phyloP scores from a whole-genome alignment of 2,329 filamentous ascomycete species.

The Penicillium sp. region DNA sequence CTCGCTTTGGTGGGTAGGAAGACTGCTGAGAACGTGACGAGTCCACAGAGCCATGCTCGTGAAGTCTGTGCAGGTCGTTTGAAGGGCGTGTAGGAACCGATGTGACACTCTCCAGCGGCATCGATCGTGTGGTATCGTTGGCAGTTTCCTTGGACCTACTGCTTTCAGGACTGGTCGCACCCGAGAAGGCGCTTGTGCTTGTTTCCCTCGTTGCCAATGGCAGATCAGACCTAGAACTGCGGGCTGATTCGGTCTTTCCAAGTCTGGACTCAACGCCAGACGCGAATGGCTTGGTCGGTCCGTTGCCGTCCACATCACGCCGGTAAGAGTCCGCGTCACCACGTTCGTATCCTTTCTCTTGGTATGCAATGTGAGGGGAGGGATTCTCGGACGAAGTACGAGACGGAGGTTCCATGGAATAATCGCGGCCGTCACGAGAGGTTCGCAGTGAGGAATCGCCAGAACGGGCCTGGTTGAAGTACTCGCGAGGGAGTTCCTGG shows the following conservation, averaged over 20 bases:
- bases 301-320: constrained; percentile 29
- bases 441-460: constrained; percentile 25
- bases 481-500: constrained; percentile 53
- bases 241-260: constrained; percentile 51
- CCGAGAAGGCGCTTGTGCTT: constrained; percentile 42
- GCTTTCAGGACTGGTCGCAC: constrained; percentile 32
- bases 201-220: constrained; percentile 41
- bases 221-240: constrained; percentile 44
- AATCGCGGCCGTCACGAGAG: constrained; percentile 24
- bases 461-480: constrained; percentile 48
- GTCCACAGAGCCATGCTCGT: constrained; percentile 53
- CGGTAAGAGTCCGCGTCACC: constrained; percentile 47
- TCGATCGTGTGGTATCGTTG: constrained; percentile 15
- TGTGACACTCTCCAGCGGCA: constrained; percentile 26
- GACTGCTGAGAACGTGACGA: constrained; percentile 37
- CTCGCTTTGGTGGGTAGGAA: constrained; percentile 51
- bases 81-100: constrained; percentile 52
- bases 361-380: constrained; percentile 88
- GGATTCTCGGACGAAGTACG: constrained; percentile 48
- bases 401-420: constrained; percentile 16
- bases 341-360: constrained; percentile 71
- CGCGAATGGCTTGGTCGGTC: constrained; percentile 24
- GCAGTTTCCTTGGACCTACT: constrained; percentile 20
- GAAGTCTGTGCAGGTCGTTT: constrained; percentile 55
- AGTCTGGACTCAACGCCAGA: constrained; percentile 58